Percentiles rank a stretch among this genome's conserved stretches.
phyloP scores from a whole-genome alignment of 2,329 filamentous ascomycete species.

The Penicillium aurantiogriseum region DNA sequence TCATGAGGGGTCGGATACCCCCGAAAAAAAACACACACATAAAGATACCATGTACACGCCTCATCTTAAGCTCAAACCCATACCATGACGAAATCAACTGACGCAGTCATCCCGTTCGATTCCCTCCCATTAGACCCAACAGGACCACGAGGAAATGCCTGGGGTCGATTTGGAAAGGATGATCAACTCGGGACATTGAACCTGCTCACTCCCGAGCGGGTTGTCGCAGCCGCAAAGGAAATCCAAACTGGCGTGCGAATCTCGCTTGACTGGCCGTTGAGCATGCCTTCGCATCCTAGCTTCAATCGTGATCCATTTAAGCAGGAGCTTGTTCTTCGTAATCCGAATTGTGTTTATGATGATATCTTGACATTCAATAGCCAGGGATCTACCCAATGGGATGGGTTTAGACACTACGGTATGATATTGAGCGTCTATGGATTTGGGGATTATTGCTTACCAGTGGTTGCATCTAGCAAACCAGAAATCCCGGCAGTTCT shows the following conservation, averaged over 20 bases:
- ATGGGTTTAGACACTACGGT: slow-evolving; percentile 29
- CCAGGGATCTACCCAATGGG: slow-evolving; percentile 27
- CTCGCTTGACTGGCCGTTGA: slow-evolving; percentile 26
- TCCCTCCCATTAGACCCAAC: slow-evolving; percentile 20
- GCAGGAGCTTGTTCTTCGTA: slow-evolving; percentile 21
- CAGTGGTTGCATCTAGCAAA: slow-evolving; percentile 10
- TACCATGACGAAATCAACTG: neutral
- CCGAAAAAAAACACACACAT: neutral
- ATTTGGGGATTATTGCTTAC: neutral
- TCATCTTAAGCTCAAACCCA: neutral
- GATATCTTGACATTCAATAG: slow-evolving; percentile 26
- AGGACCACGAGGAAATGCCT: slow-evolving; percentile 55
- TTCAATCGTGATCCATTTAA: slow-evolving; percentile 25
- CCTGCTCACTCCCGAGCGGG: slow-evolving; percentile 48
- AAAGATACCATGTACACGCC: too few relatives aligned
- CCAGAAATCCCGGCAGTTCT: slow-evolving; percentile 21
- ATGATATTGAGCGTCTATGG: neutral
- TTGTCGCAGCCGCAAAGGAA: slow-evolving; percentile 45
- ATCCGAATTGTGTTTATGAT: slow-evolving; percentile 22
- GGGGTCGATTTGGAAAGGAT: slow-evolving; percentile 53
- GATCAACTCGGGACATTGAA: slow-evolving; percentile 57
- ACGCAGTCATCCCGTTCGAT: slow-evolving; percentile 14
- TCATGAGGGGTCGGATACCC: neutral
- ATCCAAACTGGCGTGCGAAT: slow-evolving; percentile 37
- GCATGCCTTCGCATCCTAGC: slow-evolving; percentile 25